Conservation (phyloP, 345 rosid species). For the Rhizophora mangle region DNA sequence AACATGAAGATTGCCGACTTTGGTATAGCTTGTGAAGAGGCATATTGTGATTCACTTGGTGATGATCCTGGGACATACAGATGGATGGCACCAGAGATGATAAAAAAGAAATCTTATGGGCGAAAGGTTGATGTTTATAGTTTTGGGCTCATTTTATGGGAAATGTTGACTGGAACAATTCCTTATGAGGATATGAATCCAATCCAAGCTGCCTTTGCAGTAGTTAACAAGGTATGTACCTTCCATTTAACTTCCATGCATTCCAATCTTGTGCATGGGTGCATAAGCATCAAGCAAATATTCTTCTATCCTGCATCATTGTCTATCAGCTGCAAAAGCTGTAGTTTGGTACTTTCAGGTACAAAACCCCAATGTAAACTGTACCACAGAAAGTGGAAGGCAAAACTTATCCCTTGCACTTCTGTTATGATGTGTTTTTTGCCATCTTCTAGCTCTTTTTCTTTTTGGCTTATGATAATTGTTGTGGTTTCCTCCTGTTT, state of each 20-base stretch:
- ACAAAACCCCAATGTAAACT: no score
- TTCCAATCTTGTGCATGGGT: not conserved
- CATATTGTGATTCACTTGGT: conserved; percentile 66
- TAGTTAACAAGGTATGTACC: conserved; percentile 73
- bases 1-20: conserved; percentile 87
- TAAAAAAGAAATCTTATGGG: conserved; percentile 76
- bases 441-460: no score
- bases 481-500: no score
- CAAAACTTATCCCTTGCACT: no score
- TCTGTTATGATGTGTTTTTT: no score
- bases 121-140: conserved; percentile 89
- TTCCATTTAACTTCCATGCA: not conserved
- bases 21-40: conserved; percentile 96
- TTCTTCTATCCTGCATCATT: not conserved
- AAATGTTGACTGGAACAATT: conserved; percentile 85
- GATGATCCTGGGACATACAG: conserved; percentile 98
- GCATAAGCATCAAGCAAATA: not conserved
- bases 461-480: no score
- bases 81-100: conserved; percentile 99
- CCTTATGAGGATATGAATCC: conserved; percentile 99
- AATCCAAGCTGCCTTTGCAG: conserved; percentile 99
- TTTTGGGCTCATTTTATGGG: conserved; percentile 96
- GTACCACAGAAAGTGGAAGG: no score
- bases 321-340: not conserved
- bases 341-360: no score